Evolutionary conservation across 371 early-diverging fungal genomes (phyloP), one percentile per base, ranked within the genome.

Genomic region (Circinella umbellata): DNA sequence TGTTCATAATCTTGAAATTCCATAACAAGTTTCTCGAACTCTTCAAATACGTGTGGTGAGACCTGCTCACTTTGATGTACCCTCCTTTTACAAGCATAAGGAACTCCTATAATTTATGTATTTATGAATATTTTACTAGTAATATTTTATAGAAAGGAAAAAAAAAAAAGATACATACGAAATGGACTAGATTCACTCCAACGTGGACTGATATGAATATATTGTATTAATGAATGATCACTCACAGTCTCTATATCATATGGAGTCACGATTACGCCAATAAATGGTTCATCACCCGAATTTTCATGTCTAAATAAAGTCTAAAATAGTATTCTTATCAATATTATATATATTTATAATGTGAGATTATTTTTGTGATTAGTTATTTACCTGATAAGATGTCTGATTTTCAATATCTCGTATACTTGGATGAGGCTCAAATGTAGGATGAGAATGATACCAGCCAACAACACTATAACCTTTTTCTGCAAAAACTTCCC

Each of bases 371-470:
- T n/a, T n/a, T n/a, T n/a, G n/a, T 46, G 47, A 14, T 67, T 27
- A 18, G 5, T 13, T 60, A n/a, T n/a, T 18, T 72, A 81, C 79
- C 72, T 95, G 96, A 76, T 95, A 93, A 3, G 88, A 88, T 38
- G 87, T 85, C 76, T 95, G 96, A 71, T 92, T 95, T 74, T 91
- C 90, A 69, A 94, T 88, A 79, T 95, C 96, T 67, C 94, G 84
- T 34, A 90, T 83, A 62, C 93, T 93, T 53, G 96, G 96, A 36
- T 90, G 85, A 3, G 96, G 93, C 61, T 89, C 88, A 76, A 95
- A 95, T 0, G 92, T 89, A 20, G 96, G 96, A 76, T 95, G 96
- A 51, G 93, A 92, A 74, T 95, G 96, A 78, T 94, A 95, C 96
- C 96, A 95, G 49, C 96, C 96, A n/a, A 95, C 94, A 11, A 95